Evolutionary conservation across 1,284 basidiomycete species (phyloP).

Genomic region (Tylopilus sp.): DNA sequence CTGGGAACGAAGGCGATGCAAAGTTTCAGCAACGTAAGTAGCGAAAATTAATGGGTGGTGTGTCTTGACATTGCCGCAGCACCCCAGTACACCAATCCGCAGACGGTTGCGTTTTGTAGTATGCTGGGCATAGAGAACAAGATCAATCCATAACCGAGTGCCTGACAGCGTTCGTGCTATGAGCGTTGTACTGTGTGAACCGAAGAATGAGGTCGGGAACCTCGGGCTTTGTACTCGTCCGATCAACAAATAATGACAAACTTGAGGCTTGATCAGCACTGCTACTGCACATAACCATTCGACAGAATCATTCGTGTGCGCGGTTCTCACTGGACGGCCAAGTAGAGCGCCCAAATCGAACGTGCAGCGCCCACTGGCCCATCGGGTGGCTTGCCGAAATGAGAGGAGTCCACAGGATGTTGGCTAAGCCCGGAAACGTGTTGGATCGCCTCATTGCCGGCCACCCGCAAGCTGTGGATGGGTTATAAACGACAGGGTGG

Average conservation of each 20-base stretch:
- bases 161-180: background rate
- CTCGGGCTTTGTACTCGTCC: too few species aligned
- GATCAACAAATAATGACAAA: background rate
- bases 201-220: background rate
- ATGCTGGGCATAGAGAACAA: constrained; percentile 81
- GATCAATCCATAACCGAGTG: constrained; percentile 50
- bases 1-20: constrained; percentile 39
- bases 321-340: background rate
- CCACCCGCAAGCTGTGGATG: too few species aligned
- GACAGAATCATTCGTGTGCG: too few species aligned
- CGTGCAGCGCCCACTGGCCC: background rate
- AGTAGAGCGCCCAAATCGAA: background rate
- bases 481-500: constrained; percentile 1
- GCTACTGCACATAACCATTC: too few species aligned
- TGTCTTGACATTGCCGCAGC: constrained; percentile 15
- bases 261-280: too few species aligned
- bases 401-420: constrained; percentile 2
- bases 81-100: constrained; percentile 69
- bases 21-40: constrained; percentile 48
- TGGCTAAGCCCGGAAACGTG: too few species aligned
- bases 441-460: too few species aligned
- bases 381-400: background rate
- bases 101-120: constrained; percentile 83
- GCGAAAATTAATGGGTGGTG: background rate
- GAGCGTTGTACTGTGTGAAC: background rate